Evolutionary conservation across 2,329 filamentous ascomycete genomes (phyloP).

Genomic region (Cladosporium sp.): DNA sequence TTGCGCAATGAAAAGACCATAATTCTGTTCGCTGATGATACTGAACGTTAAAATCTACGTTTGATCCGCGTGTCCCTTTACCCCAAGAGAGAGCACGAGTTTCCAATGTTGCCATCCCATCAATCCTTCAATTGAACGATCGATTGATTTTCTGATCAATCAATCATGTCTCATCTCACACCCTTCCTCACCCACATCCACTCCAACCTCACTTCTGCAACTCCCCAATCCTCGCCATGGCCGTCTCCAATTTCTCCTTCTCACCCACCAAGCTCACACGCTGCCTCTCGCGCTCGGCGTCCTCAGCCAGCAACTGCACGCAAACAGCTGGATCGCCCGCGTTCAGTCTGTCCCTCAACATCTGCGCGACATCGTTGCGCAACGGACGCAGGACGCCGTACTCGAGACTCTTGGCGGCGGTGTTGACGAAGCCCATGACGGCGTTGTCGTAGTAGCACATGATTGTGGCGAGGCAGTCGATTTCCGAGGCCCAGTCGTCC

Average conservation of each 20-base stretch:
- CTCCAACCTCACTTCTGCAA: conserved; percentile 8
- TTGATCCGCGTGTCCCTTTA: too few species aligned
- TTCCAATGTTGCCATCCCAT: too few species aligned
- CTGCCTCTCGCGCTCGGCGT: conserved; percentile 27
- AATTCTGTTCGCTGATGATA: too few species aligned
- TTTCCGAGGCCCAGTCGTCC: conserved; percentile 46
- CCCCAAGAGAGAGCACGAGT: too few species aligned
- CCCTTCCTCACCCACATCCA: too few species aligned
- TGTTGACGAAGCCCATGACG: conserved; percentile 60
- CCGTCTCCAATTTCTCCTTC: conserved; percentile 28
- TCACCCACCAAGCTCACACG: conserved; percentile 26
- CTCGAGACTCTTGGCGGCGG: conserved; percentile 25
- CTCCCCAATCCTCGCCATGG: conserved; percentile 20
- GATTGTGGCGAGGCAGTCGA: conserved; percentile 2
- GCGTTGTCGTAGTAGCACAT: conserved; percentile 64
- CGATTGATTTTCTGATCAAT: too few species aligned
- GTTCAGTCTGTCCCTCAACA: conserved; percentile 3
- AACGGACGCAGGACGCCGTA: not conserved
- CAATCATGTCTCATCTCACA: too few species aligned
- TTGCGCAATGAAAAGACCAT: too few species aligned
- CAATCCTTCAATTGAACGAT: too few species aligned
- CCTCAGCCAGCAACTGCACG: conserved; percentile 32
- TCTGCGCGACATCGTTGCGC: not conserved
- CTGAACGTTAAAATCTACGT: too few species aligned
- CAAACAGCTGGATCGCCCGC: conserved; percentile 18